Base-by-base conservation (phyloP, 805 yeast species). In the Grigorovia jiainica region DNA sequence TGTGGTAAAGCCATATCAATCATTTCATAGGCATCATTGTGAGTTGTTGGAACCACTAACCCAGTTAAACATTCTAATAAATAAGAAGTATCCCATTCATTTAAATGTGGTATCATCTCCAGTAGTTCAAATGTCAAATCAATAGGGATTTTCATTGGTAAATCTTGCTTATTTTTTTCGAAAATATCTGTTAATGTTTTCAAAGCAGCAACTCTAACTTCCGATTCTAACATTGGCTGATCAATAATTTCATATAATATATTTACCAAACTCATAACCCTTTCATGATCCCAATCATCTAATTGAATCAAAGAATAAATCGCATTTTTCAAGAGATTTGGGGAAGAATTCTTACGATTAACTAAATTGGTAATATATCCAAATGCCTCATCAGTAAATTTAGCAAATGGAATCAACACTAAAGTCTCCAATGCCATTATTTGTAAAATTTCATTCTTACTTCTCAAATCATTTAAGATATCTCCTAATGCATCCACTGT, bases 31-130 rank as follows among this genome's bases (percentile, higher is more conserved):
- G 95, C 87, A 31, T 82, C 90, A 1, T 66, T 67, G n/a, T 76
- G 65, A 0, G 72, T 66, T 47, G 79, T 76, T 2, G 97, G 97
- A 1, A 81, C 81, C 57, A 71, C 85, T 7, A 75, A 63, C 70
- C 78, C 48, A 1, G 59, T 69, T 33, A 89, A 56, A 0, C 87
- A 72, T 42, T 77, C 76, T 42, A 90, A 61, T 13, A 87, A 67
- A 35, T 78, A 72, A 0, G 77, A 68, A 54, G 82, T 94, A 37
- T 78, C 72, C 95, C 95, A 89, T 60, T 81, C 83, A 48, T 71
- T 73, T 18, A 59, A 40, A 23, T 42, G 42, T 7, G 64, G 58
- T 16, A 71, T 52, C 30, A 58, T 49, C 13, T 64, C 60, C 16
- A 70, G 48, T 38, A 72, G 52, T 16, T 55, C 51, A 33, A 65